phyloP scores from a whole-genome alignment of 164 flowering plant genomes.

The Berberis vulgaris region DNA sequence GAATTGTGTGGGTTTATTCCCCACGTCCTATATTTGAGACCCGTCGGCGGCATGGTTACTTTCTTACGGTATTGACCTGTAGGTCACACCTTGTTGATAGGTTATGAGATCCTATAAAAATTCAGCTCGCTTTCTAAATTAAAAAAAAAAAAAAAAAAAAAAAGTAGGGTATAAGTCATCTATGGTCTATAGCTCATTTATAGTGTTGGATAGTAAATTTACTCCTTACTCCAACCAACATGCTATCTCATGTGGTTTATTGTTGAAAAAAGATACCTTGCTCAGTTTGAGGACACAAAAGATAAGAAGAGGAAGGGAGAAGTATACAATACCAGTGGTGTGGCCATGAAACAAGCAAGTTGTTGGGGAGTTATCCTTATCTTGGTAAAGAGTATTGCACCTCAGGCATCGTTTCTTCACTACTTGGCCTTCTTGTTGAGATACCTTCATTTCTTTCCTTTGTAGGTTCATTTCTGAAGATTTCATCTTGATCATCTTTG shows the following conservation, averaged over 20 bases:
- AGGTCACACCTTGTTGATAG: no score
- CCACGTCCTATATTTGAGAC: no score
- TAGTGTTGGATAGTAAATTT: no score
- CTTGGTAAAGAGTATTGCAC: constrained; percentile 46
- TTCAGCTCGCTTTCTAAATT: background rate
- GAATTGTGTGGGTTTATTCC: no score
- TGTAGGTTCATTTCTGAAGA: background rate
- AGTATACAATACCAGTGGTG: constrained; percentile 31
- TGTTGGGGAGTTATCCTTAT: constrained; percentile 41
- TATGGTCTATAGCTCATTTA: background rate
- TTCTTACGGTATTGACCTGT: no score
- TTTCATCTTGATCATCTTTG: constrained; percentile 1
- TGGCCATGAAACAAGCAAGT: constrained; percentile 73
- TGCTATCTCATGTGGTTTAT: no score
- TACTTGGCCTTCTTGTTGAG: constrained; percentile 1
- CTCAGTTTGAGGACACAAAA: no score
- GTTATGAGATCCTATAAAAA: no score
- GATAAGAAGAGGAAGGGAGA: no score
- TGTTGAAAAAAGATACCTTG: no score
- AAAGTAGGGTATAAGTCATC: background rate
- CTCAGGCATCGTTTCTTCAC: constrained; percentile 53
- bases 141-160: background rate
- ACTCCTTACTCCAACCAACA: no score
- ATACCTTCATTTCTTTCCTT: background rate
- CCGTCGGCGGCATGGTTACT: no score